phyloP scores from a whole-genome alignment of 208 protist species.

The Trypanosomatidae sp. region DNA sequence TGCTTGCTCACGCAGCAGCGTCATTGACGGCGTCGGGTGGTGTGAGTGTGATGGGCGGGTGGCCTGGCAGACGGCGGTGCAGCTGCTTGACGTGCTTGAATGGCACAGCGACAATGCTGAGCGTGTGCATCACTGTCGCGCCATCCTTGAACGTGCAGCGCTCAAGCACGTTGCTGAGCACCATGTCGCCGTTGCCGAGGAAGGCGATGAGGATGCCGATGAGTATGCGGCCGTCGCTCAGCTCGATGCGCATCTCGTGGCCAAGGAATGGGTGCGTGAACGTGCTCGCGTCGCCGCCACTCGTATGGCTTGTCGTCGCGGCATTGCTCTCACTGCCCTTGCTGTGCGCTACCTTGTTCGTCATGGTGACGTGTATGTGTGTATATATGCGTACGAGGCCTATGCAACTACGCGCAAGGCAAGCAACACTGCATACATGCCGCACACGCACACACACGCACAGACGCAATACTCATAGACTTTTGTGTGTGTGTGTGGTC shows the following conservation, averaged over 20 bases:
- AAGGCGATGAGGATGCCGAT: conserved; percentile 59
- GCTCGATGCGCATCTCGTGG: conserved; percentile 65
- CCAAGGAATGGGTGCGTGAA: conserved; percentile 37
- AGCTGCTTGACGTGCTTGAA: conserved; percentile 49
- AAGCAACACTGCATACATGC: neutral
- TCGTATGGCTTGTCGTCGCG: neutral
- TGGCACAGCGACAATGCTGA: conserved; percentile 53
- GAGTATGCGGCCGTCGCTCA: conserved; percentile 53
- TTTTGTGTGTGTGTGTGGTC: neutral
- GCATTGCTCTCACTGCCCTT: neutral
- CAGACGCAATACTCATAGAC: neutral
- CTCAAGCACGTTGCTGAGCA: conserved; percentile 49
- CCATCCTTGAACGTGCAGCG: conserved; percentile 54
- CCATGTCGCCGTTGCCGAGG: conserved; percentile 57
- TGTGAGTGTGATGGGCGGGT: conserved; percentile 7
- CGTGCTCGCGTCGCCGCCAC: neutral
- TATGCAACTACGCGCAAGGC: neutral
- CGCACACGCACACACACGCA: neutral
- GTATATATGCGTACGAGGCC: neutral
- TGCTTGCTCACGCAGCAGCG: neutral
- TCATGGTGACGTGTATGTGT: neutral
- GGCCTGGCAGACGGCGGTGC: conserved; percentile 32
- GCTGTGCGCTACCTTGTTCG: conserved; percentile 1
- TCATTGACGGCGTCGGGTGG: conserved; percentile 3
- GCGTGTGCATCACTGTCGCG: conserved; percentile 21